Evolutionary conservation across 2,329 filamentous ascomycete species (phyloP), one percentile per base, ranked within the genome.

Genomic region (Talaromyces marneffei): DNA sequence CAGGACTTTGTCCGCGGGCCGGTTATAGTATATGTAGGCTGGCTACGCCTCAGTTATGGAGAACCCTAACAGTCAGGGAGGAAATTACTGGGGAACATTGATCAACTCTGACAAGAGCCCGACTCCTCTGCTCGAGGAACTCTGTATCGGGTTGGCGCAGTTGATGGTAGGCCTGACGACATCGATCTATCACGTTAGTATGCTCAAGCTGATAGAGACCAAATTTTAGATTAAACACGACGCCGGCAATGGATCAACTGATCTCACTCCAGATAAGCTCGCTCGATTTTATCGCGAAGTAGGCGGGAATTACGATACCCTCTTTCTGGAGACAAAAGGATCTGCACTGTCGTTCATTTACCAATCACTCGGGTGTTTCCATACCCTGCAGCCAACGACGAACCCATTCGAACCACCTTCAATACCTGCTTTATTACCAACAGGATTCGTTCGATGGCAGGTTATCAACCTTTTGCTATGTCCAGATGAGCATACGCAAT

Each of bases 381-480:
- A 97, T 76, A 87, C 86, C 55, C 82, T 97, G 29, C 90, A 95
- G 67, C 91, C 91, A 0, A 85, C 85, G 1, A 74, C 75, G 53
- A 83, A 85, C 40, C 83, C 90, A 65, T 97, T 90, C 72, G 83
- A 83, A 3, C 80, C 87, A 0, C 94, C 93, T 0, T 86, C 84
- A 0, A 83, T 97, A 44, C 94, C 94, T 0, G 90, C 92, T 14
- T 78, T 99, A 60, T 95, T 93, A 37, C 81, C 83, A 0, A 85
- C 86, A 69, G 94, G 94, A 42, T 99, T 96, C 74, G 90, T 93
- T 46, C 87, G 91, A 72, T 99, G 93, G 93, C 89, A 96, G 78
- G 91, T 90, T 0, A 89, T 97, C 60, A 91, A 97, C 77, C 83
- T 96, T 23, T 79, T 97, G 37, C 83, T 97, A 1, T 90, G 87